Evolutionary conservation across 2,329 filamentous ascomycete genomes (phyloP), one percentile per base, ranked within the genome.

Genomic region (Claviceps pazoutovae): DNA sequence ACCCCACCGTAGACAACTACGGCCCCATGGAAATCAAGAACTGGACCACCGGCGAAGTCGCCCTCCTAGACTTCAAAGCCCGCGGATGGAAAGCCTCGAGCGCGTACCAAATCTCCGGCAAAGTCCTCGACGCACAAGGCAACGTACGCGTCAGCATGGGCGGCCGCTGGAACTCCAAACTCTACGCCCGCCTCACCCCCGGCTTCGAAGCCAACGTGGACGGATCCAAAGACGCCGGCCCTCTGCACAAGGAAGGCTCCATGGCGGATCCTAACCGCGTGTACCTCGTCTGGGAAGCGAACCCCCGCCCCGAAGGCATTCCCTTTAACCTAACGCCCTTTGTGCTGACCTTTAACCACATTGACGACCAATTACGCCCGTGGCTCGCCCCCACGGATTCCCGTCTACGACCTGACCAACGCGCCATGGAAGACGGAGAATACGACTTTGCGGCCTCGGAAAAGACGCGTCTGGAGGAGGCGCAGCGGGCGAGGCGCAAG

Each of bases 281-380:
- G 0, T 90, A 95, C 71, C 72, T 96, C 30, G 85, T 98, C 52
- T 98, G 93, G 93, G 83, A 97, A 72, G 86, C 86, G 26, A 83
- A 96, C 66, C 69, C 78, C 38, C 81, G 91, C 7, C 89, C 93
- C 0, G 72, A 78, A 13, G 87, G 86, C 36, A 91, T 96, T 52
- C 93, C 93, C 0, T 98, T 98, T 76, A 98, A 97, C 68, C 76
- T 98, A 53, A 98, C 93, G 0, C 91, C 93, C 0, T 97, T 98
- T 63, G 93, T 90, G 14, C 77, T 98, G 53, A 95, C 90, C 0
- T 84, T 98, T 57, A 98, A 98, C 68, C 88, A 90, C 58, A 76
- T 96, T 48, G 85, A 91, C 51, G 87, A 95, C n/a, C 74, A 79
- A n/a, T 75, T 98, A 17, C 73, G 71, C 49, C 79, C 84, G 4